Evolutionary conservation across 495 filamentous ascomycete genomes (phyloP).

Genomic region (Penicillium flavigenum): DNA sequence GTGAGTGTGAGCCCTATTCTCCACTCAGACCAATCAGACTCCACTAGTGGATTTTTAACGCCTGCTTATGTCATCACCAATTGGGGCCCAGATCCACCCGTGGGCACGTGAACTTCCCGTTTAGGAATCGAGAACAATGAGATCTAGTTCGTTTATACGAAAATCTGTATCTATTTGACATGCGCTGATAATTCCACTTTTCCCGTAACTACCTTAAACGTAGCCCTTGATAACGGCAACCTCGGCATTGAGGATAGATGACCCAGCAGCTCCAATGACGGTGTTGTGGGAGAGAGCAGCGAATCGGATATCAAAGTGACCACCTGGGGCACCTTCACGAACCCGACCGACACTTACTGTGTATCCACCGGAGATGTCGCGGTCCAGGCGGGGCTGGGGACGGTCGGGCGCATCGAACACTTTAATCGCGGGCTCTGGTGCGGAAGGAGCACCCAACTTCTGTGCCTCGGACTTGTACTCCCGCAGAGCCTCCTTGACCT

Average conservation of each 20-base stretch:
- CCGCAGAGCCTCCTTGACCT: conserved; percentile 67
- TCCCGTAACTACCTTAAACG: conserved; percentile 49
- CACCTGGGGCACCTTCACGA: conserved; percentile 65
- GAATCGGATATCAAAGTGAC: conserved; percentile 80
- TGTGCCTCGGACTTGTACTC: conserved; percentile 75
- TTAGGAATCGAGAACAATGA: conserved; percentile 8
- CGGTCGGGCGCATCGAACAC: conserved; percentile 79
- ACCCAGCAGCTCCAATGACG: conserved; percentile 91
- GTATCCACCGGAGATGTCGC: conserved; percentile 72
- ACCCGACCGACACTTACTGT: conserved; percentile 79
- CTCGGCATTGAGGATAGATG: conserved; percentile 91
- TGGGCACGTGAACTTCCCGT: neutral
- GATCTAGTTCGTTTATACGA: conserved; percentile 2
- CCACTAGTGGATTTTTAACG: neutral
- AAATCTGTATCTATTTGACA: conserved; percentile 29
- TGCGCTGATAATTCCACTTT: conserved; percentile 30
- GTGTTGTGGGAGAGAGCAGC: conserved; percentile 84
- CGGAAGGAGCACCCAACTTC: conserved; percentile 71
- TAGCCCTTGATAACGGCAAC: conserved; percentile 88
- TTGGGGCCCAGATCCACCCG: neutral
- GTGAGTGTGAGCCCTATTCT: conserved; percentile 36
- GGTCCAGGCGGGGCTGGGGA: conserved; percentile 81
- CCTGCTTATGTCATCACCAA: conserved; percentile 1
- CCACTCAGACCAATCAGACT: conserved; percentile 29
- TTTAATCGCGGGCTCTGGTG: conserved; percentile 67